Evolutionary conservation across 2,329 filamentous ascomycete genomes (phyloP).

Genomic region (Cercospora brassicicola): DNA sequence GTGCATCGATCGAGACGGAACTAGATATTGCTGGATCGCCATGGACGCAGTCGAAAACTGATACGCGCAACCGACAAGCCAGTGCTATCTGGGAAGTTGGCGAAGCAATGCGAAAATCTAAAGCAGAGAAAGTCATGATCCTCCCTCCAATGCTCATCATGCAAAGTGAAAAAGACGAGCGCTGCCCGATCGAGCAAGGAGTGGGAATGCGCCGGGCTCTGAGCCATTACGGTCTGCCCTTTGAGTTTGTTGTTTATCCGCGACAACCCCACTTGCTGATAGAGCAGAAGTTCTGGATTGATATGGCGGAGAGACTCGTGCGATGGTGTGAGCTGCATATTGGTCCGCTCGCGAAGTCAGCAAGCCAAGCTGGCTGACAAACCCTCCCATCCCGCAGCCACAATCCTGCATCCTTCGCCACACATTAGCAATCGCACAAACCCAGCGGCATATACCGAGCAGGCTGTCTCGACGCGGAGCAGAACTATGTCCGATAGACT

Average conservation of each 20-base stretch:
- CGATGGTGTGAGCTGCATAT: constrained; percentile 26
- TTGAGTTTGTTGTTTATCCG: constrained; percentile 42
- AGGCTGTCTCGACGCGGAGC: background rate
- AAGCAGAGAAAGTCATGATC: constrained; percentile 14
- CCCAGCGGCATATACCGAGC: background rate
- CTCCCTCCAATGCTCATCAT: constrained; percentile 41
- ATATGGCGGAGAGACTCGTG: constrained; percentile 20
- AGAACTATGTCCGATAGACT: background rate
- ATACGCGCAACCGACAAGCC: constrained; percentile 26
- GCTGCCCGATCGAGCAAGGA: constrained; percentile 41
- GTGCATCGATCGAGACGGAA: constrained; percentile 32
- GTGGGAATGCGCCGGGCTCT: constrained; percentile 39
- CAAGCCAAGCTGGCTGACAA: constrained; percentile 7
- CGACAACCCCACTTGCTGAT: constrained; percentile 37
- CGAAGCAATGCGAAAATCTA: constrained; percentile 25
- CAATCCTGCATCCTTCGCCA: background rate
- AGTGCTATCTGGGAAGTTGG: constrained; percentile 37
- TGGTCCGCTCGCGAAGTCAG: constrained; percentile 6
- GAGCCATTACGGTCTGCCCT: constrained; percentile 32
- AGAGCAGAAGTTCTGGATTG: constrained; percentile 33
- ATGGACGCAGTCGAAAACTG: constrained; percentile 31
- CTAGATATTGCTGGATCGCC: constrained; percentile 30
- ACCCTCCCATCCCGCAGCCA: background rate
- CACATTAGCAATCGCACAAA: constrained; percentile 1
- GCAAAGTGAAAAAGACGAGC: constrained; percentile 39